phyloP scores from a whole-genome alignment of 768 basidiomycete genomes.

The Nidularia sp. region DNA sequence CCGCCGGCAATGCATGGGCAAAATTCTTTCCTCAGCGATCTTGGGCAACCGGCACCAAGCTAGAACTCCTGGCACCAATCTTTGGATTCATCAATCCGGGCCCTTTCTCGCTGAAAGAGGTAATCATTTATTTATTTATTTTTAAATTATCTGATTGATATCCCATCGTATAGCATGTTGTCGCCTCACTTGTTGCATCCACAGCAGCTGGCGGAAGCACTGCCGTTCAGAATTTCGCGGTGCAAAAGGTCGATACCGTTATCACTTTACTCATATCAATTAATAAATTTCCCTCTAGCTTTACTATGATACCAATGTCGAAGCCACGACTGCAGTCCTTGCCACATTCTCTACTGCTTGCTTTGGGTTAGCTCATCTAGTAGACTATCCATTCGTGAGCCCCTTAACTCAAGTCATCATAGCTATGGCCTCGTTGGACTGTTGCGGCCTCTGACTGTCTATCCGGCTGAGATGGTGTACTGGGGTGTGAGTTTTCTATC shows the following conservation, averaged over 20 bases:
- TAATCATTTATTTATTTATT: conserved; percentile 8
- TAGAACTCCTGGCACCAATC: conserved; percentile 31
- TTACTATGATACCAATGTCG: conserved; percentile 55
- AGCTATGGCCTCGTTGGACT: conserved; percentile 61
- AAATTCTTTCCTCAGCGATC: conserved; percentile 35
- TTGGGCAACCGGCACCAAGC: conserved; percentile 40
- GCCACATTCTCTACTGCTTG: conserved; percentile 63
- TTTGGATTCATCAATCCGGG: conserved; percentile 54
- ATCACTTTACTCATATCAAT: not conserved
- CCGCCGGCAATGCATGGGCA: conserved; percentile 48
- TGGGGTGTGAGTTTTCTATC: conserved; percentile 39
- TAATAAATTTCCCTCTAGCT: conserved; percentile 27
- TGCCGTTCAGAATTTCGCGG: conserved; percentile 58
- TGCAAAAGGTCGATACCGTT: conserved; percentile 39
- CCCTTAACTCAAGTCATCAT: not conserved
- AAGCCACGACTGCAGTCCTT: conserved; percentile 51
- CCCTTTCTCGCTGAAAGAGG: conserved; percentile 57
- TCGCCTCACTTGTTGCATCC: conserved; percentile 52
- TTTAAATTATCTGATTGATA: not conserved
- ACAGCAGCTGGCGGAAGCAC: conserved; percentile 50
- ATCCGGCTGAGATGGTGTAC: conserved; percentile 64
- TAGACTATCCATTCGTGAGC: not conserved
- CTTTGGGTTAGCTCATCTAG: conserved; percentile 41
- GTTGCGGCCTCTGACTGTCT: conserved; percentile 53
- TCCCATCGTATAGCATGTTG: conserved; percentile 41